phyloP scores from a whole-genome alignment of 1,284 basidiomycete genomes.

The Ceratobasidium sp. region DNA sequence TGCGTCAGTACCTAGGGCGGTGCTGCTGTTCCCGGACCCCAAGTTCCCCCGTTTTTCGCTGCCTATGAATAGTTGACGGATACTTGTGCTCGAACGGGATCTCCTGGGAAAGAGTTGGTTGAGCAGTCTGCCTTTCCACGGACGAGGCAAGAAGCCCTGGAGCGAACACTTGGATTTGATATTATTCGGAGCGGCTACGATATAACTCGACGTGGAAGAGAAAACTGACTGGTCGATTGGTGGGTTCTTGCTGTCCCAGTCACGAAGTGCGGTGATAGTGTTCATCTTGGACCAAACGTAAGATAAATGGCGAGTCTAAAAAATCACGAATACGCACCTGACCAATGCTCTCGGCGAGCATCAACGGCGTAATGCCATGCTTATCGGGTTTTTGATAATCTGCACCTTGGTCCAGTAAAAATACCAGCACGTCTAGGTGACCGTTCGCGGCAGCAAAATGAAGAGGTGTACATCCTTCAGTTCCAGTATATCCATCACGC shows the following conservation, averaged over 20 bases:
- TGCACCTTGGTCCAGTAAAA: constrained; percentile 85
- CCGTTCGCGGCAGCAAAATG: constrained; percentile 96
- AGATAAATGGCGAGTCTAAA: too few species aligned
- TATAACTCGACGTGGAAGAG: too few species aligned
- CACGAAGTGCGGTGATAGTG: too few species aligned
- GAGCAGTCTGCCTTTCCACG: neutral
- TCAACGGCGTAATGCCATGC: constrained; percentile 81
- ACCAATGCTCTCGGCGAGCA: constrained; percentile 58
- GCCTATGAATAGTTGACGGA: neutral
- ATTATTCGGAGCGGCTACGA: too few species aligned
- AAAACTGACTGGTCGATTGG: too few species aligned
- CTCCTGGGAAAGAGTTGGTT: neutral
- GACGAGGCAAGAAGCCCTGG: constrained; percentile 36
- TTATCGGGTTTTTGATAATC: constrained; percentile 84
- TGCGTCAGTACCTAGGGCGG: neutral
- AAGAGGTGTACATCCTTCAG: constrained; percentile 72
- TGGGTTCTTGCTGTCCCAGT: too few species aligned
- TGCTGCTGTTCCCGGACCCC: constrained; percentile 9
- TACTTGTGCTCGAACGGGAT: constrained; percentile 6
- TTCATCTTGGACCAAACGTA: too few species aligned
- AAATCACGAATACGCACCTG: too few species aligned
- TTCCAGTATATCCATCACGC: constrained; percentile 28
- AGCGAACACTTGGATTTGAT: constrained; percentile 29
- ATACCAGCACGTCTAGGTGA: constrained; percentile 79
- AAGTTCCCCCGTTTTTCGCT: neutral